These are phyloP conservation scores for Monosporascus cannonballus DNA, from an alignment of 2,329 filamentous ascomycete species.

Conservation along the genomic window DNA sequence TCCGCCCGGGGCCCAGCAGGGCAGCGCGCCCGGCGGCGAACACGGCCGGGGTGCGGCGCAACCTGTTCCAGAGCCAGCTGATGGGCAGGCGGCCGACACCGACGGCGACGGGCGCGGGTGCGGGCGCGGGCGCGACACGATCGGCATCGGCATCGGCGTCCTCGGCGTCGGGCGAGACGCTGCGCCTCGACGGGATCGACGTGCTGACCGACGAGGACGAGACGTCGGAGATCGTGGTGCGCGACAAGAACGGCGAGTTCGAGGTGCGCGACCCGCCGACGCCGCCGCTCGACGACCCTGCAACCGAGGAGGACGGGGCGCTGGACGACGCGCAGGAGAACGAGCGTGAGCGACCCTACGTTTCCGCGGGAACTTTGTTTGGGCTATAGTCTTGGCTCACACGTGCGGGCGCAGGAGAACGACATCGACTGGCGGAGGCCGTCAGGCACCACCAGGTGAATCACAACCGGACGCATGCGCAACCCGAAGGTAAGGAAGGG, in stretches of 20 bases:
- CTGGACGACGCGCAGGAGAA: conserved; percentile 52
- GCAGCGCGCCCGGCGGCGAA: conserved; percentile 20
- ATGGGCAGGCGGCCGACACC: conserved; percentile 41
- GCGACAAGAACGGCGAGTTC: conserved; percentile 57
- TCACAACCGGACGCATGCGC: conserved; percentile 49
- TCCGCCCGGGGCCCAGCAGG: conserved; percentile 14
- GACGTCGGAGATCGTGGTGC: conserved; percentile 52
- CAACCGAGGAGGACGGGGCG: conserved; percentile 38
- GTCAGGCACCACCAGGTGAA: conserved; percentile 56
- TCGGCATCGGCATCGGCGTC: conserved; percentile 14
- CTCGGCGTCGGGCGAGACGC: conserved; percentile 36
- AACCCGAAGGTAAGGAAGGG: conserved; percentile 53
- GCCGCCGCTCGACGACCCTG: conserved; percentile 44
- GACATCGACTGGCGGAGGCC: conserved; percentile 53
- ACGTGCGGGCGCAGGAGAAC: conserved; percentile 40
- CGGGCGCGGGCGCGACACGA: conserved; percentile 6
- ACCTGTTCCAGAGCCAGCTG: conserved; percentile 55
- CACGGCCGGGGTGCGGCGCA: conserved; percentile 38
- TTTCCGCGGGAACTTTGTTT: conserved; percentile 12
- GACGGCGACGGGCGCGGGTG: not conserved
- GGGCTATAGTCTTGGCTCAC: not conserved
- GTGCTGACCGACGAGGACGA: conserved; percentile 29
- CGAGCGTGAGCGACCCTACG: conserved; percentile 35
- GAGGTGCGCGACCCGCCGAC: conserved; percentile 53
- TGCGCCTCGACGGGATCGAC: conserved; percentile 41